phyloP scores from a whole-genome alignment of 2,329 filamentous ascomycete genomes.

The Xylaria polymorpha region DNA sequence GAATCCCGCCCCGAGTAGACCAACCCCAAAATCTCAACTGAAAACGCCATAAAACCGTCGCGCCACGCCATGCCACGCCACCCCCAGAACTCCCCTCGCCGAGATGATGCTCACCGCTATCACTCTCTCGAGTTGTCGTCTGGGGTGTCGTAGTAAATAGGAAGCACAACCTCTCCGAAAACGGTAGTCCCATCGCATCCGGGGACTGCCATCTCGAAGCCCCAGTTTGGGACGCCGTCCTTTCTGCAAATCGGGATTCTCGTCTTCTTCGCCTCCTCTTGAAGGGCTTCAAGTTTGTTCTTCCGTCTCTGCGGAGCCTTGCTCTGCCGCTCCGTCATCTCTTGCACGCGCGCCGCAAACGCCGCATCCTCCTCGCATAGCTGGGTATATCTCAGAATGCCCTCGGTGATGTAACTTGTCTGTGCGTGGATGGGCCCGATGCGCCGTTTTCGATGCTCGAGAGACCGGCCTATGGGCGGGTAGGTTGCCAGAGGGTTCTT shows the following conservation, averaged over 20 bases:
- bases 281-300: not conserved
- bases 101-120: not conserved
- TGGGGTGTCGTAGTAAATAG: not conserved
- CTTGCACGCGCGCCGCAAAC: not conserved
- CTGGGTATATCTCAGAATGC: not conserved
- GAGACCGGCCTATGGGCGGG: not conserved
- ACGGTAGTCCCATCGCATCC: not conserved
- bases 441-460: not conserved
- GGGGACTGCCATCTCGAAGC: not conserved
- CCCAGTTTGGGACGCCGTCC: not conserved
- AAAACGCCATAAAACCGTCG: not conserved
- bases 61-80: no score
- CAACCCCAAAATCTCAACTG: not conserved
- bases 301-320: not conserved
- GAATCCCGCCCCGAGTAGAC: slow-evolving; percentile 1
- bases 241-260: not conserved
- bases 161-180: not conserved
- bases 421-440: no score
- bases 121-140: no score
- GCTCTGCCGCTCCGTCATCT: not conserved
- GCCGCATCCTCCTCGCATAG: not conserved
- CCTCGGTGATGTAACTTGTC: slow-evolving; percentile 3
- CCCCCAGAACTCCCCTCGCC: no score
- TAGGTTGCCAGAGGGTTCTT: not conserved
- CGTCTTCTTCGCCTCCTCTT: not conserved